Evolutionary conservation across 106 monocot genomes (phyloP).

Genomic region (Dendrobium huoshanense): DNA sequence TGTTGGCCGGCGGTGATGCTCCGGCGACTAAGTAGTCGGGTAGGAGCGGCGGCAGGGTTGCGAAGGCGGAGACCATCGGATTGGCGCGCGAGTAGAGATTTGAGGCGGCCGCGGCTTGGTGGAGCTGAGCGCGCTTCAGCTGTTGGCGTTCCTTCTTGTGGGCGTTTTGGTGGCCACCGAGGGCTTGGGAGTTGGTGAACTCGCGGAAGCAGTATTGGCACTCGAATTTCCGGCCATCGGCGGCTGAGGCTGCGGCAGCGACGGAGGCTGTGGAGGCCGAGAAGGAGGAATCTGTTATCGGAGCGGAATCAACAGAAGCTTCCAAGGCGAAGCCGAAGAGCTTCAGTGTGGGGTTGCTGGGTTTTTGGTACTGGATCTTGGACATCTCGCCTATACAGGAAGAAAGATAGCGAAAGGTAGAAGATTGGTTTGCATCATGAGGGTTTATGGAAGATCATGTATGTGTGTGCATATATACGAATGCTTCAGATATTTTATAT

Average conservation of each 20-base stretch:
- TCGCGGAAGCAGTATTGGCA: conserved; percentile 70
- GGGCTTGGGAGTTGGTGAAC: conserved; percentile 42
- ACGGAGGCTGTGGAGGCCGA: background rate
- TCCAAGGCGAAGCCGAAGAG: conserved; percentile 39
- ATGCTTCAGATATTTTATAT: background rate
- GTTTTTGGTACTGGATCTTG: background rate
- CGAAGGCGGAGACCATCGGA: conserved; percentile 7
- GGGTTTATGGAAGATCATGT: background rate
- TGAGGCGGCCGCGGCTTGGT: conserved; percentile 4
- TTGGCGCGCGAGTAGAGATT: background rate
- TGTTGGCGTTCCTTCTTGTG: conserved; percentile 46
- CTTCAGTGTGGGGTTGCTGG: conserved; percentile 13
- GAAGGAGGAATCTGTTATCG: background rate
- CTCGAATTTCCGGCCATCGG: conserved; percentile 46
- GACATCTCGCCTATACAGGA: background rate
- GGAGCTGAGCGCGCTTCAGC: conserved; percentile 50
- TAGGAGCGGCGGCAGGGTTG: background rate
- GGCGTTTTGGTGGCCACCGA: conserved; percentile 51
- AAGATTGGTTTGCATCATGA: background rate
- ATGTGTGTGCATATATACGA: background rate
- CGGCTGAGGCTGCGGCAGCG: background rate
- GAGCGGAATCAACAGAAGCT: background rate
- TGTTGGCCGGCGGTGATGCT: background rate
- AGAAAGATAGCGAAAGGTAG: background rate
- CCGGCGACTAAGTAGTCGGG: background rate